Evolutionary conservation across 148 eudicot genomes (phyloP), one percentile per base, ranked within the genome.

Genomic region (Limonium bicolor): DNA sequence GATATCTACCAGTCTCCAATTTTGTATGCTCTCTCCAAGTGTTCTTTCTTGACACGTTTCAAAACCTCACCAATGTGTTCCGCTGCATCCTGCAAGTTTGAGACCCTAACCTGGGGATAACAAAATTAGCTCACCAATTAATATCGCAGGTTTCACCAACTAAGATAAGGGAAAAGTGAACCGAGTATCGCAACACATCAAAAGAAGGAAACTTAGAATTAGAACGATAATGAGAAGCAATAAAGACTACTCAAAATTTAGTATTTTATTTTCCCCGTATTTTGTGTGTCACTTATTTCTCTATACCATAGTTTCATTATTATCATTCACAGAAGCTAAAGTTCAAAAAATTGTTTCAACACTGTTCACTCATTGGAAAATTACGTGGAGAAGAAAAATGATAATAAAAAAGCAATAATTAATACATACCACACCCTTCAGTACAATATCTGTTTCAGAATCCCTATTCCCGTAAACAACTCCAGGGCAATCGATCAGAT

Each of bases 341-440:
- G 27, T 41, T 41, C 27, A 18, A 13, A 27, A 46, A 16, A 29
- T 12, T 4, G n/a, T 35, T 11, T 35, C 16, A n/a, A 6, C 38
- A 35, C 38, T 18, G 6, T 29, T 1, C n/a, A 35, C 38, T n/a
- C 14, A 6, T 35, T 2, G 5, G 16, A 35, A 35, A 35, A 15
- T 0, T 29, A 29, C 0, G 7, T 29, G 33, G 10, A 11, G 31
- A 37, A 28, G 15, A 13, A 27, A n/a, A 19, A 14, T 20, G 18
- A 5, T 19, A 33, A 41, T 22, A 17, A 8, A 25, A 14, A 16
- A 8, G 27, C 34, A 41, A n/a, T 14, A 25, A 14, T 26, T n/a
- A 39, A 16, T 42, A 63, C 97, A 53, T 80, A 90, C 99, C 95
- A 90, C 99, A 1, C 99, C 99, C 85, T 90, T 90, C 31, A 90